Evolutionary conservation across 140 eudicot species (phyloP), one percentile per base, ranked within the genome.

Genomic region (Stevia rebaudiana): DNA sequence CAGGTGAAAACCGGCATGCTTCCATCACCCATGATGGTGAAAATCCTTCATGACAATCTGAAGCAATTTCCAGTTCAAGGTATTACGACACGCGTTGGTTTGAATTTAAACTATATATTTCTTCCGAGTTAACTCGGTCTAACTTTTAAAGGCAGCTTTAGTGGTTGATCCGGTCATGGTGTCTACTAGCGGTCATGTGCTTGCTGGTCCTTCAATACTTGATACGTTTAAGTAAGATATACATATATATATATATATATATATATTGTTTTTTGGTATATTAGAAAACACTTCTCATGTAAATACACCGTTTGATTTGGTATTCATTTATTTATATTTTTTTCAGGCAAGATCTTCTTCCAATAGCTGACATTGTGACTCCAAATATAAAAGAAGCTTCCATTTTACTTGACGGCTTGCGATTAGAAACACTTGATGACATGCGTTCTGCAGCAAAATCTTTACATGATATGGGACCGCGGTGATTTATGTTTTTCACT

Each of bases 1-100:
- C 75, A 92, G 98, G 96, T 92, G 74, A 92, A 92, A 81, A 92
- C 98, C 15, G 98, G 98, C 61, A 92, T 92, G 98, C 89, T 92
- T 36, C 98, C 98, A 19, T 88, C 98, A 42, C 73, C 66, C 11
- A 83, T 80, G 19, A 88, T 92, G 79, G 87, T 84, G 71, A 92
- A 85, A 71, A 74, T 83, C 42, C 94, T 92, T 65, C 67, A 67
- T 68, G 81, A 85, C 9, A 68, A 76, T 70, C 78, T 92, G 15
- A 75, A 70, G 74, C 85, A 92, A 69, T 81, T 74, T 77, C 96
- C 94, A 19, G 85, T 88, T 61, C 81, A 67, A 88, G 98, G 98
- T 92, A 84, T 37, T 11, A 36, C 11, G 75, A 49, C 28, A 54
- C 28, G 49, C 28, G 18, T 25, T 30, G 48, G 46, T 33, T 33